A percentile compares a stretch with the other conserved stretches of the same genome.
Evolutionary conservation across 768 basidiomycete species (phyloP).

Genomic region (Tulasnella sp.): DNA sequence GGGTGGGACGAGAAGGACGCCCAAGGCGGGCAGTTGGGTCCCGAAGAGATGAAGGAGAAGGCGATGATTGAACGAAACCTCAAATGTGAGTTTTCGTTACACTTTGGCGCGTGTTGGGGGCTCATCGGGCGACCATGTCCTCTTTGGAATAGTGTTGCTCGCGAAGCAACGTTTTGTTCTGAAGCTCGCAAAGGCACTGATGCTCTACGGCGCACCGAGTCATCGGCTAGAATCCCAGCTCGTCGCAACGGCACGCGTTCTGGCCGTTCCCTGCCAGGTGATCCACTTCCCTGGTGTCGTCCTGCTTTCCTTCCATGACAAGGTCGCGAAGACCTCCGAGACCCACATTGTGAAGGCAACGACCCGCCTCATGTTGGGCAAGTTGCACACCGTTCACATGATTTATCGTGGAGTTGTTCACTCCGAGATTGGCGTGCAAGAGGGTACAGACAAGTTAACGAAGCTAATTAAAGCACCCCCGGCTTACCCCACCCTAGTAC

Average conservation of each 20-base stretch:
- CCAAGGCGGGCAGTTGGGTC: slow-evolving; percentile 39
- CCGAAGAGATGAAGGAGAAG: slow-evolving; percentile 21
- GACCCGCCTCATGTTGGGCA: slow-evolving; percentile 68
- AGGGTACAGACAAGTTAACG: slow-evolving; percentile 52
- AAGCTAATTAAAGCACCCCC: slow-evolving; percentile 48
- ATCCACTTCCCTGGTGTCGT: slow-evolving; percentile 52
- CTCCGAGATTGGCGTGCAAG: slow-evolving; percentile 76
- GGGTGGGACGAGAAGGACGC: slow-evolving; percentile 32
- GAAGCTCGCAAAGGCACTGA: slow-evolving; percentile 72
- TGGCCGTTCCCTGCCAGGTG: slow-evolving; percentile 85
- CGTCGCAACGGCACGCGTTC: slow-evolving; percentile 71
- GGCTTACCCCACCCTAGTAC: slow-evolving; percentile 38
- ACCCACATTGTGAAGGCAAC: slow-evolving; percentile 77
- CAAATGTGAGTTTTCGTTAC: slow-evolving; percentile 35
- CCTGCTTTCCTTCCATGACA: slow-evolving; percentile 72
- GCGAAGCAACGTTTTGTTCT: slow-evolving; percentile 76
- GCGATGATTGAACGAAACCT: slow-evolving; percentile 54
- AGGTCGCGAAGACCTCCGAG: slow-evolving; percentile 61
- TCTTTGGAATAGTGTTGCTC: slow-evolving; percentile 45
- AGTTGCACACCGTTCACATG: slow-evolving; percentile 69
- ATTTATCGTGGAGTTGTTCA: slow-evolving; percentile 83
- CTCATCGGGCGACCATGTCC: neutral
- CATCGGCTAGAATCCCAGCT: slow-evolving; percentile 92
- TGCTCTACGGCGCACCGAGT: slow-evolving; percentile 89
- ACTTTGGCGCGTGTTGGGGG: slow-evolving; percentile 44